phyloP scores from a whole-genome alignment of 2,329 filamentous ascomycete genomes.

The Penicillium hesseltinei region DNA sequence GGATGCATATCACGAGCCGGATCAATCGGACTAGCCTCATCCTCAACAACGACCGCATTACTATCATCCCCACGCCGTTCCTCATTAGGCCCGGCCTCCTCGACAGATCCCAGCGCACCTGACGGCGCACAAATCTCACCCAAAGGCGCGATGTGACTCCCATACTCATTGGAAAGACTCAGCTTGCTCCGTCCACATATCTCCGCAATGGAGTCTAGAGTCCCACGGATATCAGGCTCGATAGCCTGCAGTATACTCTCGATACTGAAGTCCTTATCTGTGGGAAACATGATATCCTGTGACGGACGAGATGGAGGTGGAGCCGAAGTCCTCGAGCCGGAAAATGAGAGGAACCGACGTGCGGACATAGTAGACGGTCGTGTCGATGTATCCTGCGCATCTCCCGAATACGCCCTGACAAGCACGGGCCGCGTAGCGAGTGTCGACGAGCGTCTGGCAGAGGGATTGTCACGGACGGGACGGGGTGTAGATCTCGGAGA shows the following conservation, averaged over 20 bases:
- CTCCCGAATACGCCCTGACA: slow-evolving; percentile 43
- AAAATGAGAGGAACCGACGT: slow-evolving; percentile 32
- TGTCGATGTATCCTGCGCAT: slow-evolving; percentile 31
- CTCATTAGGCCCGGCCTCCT: slow-evolving; percentile 42
- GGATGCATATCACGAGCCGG: slow-evolving; percentile 33
- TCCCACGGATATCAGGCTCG: slow-evolving; percentile 57
- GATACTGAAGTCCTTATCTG: slow-evolving; percentile 55
- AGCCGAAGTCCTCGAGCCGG: slow-evolving; percentile 19
- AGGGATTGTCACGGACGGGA: slow-evolving; percentile 24
- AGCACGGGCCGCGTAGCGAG: slow-evolving; percentile 46
- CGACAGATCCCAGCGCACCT: slow-evolving; percentile 41
- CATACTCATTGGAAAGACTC: slow-evolving; percentile 62
- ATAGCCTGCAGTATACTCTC: slow-evolving; percentile 56
- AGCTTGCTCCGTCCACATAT: slow-evolving; percentile 61
- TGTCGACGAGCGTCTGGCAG: slow-evolving; percentile 28
- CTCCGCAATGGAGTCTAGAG: slow-evolving; percentile 62
- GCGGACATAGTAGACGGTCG: slow-evolving; percentile 33
- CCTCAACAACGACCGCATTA: slow-evolving; percentile 38
- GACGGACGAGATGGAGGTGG: slow-evolving; percentile 15
- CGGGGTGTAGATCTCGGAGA: slow-evolving; percentile 27
- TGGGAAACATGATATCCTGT: slow-evolving; percentile 40
- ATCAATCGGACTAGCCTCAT: slow-evolving; percentile 40
- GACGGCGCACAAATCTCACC: slow-evolving; percentile 53
- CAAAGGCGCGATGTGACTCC: slow-evolving; percentile 60
- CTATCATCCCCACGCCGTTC: slow-evolving; percentile 35